These are phyloP conservation scores for Alloascoidea hylecoeti DNA, from an alignment of 805 yeast genomes.

Conservation along the genomic window DNA sequence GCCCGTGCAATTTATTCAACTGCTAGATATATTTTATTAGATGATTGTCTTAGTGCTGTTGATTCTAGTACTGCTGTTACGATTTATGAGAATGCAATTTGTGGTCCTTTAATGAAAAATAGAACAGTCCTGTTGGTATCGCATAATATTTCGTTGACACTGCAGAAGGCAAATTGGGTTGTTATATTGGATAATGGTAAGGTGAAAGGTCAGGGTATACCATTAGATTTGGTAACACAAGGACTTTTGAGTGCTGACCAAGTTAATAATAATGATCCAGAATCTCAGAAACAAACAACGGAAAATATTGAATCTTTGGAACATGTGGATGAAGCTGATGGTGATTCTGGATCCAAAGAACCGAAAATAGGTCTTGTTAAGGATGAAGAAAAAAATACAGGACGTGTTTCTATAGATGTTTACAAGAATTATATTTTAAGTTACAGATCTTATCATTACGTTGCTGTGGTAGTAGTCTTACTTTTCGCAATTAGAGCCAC, in stretches of 20 bases:
- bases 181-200: constrained; percentile 78
- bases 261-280: constrained; percentile 47
- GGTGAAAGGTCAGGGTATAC: constrained; percentile 64
- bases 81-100: constrained; percentile 83
- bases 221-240: constrained; percentile 42
- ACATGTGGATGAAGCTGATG: constrained; percentile 4
- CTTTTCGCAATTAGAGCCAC: constrained; percentile 45
- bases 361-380: constrained; percentile 47
- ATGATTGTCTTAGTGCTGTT: constrained; percentile 93
- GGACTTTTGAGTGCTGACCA: constrained; percentile 88
- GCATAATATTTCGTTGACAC: constrained; percentile 84
- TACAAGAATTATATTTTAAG: constrained; percentile 54
- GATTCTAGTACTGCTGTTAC: constrained; percentile 94
- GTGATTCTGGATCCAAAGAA: constrained; percentile 14
- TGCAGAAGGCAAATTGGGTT: constrained; percentile 69
- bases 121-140: constrained; percentile 89
- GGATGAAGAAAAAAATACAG: constrained; percentile 78
- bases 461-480: constrained; percentile 30
- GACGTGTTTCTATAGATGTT: constrained; percentile 65
- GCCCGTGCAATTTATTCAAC: constrained; percentile 90
- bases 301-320: constrained; percentile 18
- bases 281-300: constrained; percentile 15
- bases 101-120: constrained; percentile 72
- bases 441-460: constrained; percentile 50
- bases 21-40: constrained; percentile 70